These are phyloP conservation scores for Termitomyces bulborhizus DNA, from an alignment of 768 basidiomycete genomes.

Conservation along the genomic window DNA sequence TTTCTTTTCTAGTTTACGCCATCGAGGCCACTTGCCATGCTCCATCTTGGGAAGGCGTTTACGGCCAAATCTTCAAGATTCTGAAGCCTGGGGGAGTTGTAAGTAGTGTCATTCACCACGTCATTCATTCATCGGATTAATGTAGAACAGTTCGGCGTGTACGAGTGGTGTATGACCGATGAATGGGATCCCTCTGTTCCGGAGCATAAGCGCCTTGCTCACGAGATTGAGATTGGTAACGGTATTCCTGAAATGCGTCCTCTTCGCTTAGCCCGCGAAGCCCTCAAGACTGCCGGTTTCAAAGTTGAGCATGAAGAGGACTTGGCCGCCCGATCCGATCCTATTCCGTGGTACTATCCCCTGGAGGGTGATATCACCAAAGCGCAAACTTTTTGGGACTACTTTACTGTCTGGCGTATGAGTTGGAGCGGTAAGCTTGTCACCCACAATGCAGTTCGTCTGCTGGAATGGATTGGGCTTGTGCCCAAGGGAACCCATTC, in stretches of 20 bases:
- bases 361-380: slow-evolving; percentile 90
- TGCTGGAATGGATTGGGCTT: slow-evolving; percentile 71
- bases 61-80: slow-evolving; percentile 87
- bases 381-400: slow-evolving; percentile 92
- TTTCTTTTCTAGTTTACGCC: slow-evolving; percentile 66
- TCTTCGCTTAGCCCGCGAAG: slow-evolving; percentile 60
- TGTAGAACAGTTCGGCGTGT: slow-evolving; percentile 78
- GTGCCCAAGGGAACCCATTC: slow-evolving; percentile 91
- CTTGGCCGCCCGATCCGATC: slow-evolving; percentile 77
- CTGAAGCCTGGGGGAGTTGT: slow-evolving; percentile 95
- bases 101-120: slow-evolving; percentile 24
- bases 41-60: slow-evolving; percentile 93
- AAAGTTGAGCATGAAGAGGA: slow-evolving; percentile 89
- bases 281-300: slow-evolving; percentile 81
- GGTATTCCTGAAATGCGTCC: slow-evolving; percentile 98
- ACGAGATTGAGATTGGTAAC: slow-evolving; percentile 90
- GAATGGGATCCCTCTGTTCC: slow-evolving; percentile 82
- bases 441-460: slow-evolving; percentile 72
- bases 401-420: slow-evolving; percentile 83
- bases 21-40: slow-evolving; percentile 98
- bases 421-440: slow-evolving; percentile 82
- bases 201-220: slow-evolving; percentile 84
- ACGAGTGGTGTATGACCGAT: slow-evolving; percentile 99
- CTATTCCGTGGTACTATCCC: slow-evolving; percentile 92
- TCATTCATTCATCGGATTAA: neutral